Percentiles rank a stretch among this genome's conserved stretches.
These are phyloP conservation scores for Gelatoporia subvermispora DNA, from an alignment of 768 basidiomycete species.

Conservation along the genomic window DNA sequence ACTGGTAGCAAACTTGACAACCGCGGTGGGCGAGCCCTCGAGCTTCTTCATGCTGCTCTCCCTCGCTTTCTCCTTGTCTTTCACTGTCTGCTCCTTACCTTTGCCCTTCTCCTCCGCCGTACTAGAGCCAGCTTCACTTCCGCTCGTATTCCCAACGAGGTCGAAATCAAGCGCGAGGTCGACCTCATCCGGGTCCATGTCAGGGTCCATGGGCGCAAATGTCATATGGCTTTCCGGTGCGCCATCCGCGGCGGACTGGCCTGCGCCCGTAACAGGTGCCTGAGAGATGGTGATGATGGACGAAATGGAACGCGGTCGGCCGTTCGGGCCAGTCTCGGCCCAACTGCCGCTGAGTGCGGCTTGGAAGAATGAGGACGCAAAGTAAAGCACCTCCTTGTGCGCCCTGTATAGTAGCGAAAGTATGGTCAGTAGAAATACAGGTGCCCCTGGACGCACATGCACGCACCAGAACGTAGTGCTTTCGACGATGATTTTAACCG, in stretches of 20 bases:
- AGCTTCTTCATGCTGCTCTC: constrained; percentile 59
- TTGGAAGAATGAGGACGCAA: constrained; percentile 94
- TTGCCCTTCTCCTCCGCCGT: constrained; percentile 8
- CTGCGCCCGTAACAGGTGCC: constrained; percentile 55
- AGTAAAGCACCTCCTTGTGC: constrained; percentile 87
- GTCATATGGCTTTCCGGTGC: constrained; percentile 44
- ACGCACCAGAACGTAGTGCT: constrained; percentile 86
- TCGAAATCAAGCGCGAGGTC: constrained; percentile 39
- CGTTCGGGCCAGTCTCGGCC: constrained; percentile 69
- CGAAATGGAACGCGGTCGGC: constrained; percentile 71
- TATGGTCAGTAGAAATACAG: background rate
- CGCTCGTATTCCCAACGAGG: constrained; percentile 20
- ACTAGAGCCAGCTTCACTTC: constrained; percentile 20
- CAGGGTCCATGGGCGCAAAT: constrained; percentile 54
- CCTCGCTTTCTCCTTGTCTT: constrained; percentile 35
- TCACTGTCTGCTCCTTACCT: background rate
- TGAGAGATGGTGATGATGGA: constrained; percentile 84
- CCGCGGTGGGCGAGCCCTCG: constrained; percentile 29
- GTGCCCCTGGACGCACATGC: background rate
- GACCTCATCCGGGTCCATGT: constrained; percentile 40
- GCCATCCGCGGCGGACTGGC: constrained; percentile 35
- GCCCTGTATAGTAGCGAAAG: constrained; percentile 45
- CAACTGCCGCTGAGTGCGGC: constrained; percentile 87
- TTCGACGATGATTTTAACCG: constrained; percentile 88
- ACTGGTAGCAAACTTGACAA: constrained; percentile 3